phyloP scores from a whole-genome alignment of 2,329 filamentous ascomycete species.

The Pyrenophora teres region DNA sequence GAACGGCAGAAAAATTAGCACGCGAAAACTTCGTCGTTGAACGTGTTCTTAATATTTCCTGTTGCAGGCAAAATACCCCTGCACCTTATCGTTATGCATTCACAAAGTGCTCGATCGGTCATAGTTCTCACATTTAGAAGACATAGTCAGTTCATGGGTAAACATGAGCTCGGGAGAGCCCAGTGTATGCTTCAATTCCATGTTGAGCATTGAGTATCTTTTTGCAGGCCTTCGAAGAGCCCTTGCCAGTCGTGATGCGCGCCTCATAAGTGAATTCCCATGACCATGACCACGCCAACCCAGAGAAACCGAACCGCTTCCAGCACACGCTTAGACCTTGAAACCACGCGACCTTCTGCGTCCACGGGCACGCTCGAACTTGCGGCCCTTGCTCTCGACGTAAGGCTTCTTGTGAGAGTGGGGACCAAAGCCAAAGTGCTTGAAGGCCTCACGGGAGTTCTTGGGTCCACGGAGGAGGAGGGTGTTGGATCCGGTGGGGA shows the following conservation, averaged over 20 bases:
- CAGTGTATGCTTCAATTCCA: constrained; percentile 42
- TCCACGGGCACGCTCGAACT: constrained; percentile 99
- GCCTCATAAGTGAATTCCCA: constrained; percentile 43
- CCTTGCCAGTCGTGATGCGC: constrained; percentile 45
- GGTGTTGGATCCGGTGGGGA: constrained; percentile 96
- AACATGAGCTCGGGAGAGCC: constrained; percentile 42
- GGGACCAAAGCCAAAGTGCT: constrained; percentile 98
- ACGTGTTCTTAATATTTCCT: background rate
- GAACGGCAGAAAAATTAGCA: constrained; percentile 31
- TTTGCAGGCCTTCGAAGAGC: constrained; percentile 42
- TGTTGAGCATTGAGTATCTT: constrained; percentile 45
- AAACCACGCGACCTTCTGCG: constrained; percentile 98
- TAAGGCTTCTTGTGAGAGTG: constrained; percentile 99
- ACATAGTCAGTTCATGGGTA: constrained; percentile 31
- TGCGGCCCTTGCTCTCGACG: constrained; percentile 97
- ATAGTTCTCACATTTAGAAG: too few relatives aligned
- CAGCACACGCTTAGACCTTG: constrained; percentile 81
- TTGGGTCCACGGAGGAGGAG: constrained; percentile 96
- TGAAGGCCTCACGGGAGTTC: constrained; percentile 96
- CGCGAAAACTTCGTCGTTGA: constrained; percentile 13
- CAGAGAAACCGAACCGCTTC: constrained; percentile 43
- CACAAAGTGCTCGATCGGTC: too few relatives aligned
- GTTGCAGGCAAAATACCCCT: constrained; percentile 4
- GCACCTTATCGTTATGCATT: background rate
- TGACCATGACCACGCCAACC: constrained; percentile 46